Base-by-base conservation (phyloP, 2,329 filamentous ascomycete species). In the Pseudopyricularia javanii region DNA sequence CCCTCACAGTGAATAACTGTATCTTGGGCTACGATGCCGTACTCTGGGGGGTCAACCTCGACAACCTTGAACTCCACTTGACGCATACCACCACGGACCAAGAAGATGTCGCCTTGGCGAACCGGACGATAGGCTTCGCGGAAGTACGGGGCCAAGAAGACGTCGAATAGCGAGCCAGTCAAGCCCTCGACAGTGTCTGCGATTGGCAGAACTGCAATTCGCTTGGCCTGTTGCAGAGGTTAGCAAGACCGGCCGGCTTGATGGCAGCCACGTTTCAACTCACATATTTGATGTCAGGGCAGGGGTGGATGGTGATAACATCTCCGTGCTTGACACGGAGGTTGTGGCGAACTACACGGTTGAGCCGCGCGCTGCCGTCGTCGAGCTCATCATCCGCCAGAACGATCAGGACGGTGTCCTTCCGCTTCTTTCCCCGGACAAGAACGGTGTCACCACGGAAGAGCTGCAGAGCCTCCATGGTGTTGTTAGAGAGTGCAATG, bases 31-130 rank as follows among this genome's bases (percentile, higher is more conserved):
- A 98, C 93, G 59, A 98, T 98, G 62, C 94, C 94, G 66, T 94
- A 97, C 77, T 98, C 93, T 60, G 93, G 93, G 48, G 93, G 91
- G 64, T 98, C 93, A 49, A 98, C 91, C 74, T 98, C 93, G 49
- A 98, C 91, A 43, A 98, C 91, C 79, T 98, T 98, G 78, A 98
- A 98, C 68, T 98, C 93, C 34, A 98, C 93, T 72, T 96, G 91
- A 70, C 93, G 85, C 93, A 98, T 98, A 67, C 91, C 91, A 73
- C 91, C 93, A 64, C 93, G 86, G 56, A 93, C 89, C 68, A 91
- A 96, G 79, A 98, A 98, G 54, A 96, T 82, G 66, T 98, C 93
- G 63, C 93, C 93, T 78, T 97, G 93, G 68, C 91, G 86, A 56
- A 98, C 90, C 53, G 93, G 93, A 68, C 93, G 82, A 78, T 98